Percentiles rank a stretch among this genome's conserved stretches.
These are phyloP conservation scores for Rubia tinctorum DNA, from an alignment of 305 asterid species.

Conservation along the genomic window DNA sequence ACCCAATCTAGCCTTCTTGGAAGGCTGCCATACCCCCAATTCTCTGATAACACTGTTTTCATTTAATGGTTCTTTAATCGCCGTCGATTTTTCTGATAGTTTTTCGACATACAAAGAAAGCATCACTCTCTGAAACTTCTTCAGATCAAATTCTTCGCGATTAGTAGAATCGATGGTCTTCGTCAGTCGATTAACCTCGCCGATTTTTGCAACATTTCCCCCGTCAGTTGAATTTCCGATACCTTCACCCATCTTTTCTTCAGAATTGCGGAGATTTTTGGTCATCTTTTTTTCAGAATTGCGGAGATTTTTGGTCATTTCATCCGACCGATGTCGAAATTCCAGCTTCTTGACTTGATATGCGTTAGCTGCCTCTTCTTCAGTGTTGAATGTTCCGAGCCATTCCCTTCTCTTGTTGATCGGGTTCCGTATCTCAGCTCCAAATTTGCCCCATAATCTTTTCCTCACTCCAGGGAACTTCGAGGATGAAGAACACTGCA, in stretches of 20 bases:
- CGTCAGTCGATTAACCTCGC: not conserved
- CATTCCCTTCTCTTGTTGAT: constrained; percentile 22
- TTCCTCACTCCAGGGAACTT: constrained; percentile 31
- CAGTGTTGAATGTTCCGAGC: constrained; percentile 35
- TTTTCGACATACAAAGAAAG: not conserved
- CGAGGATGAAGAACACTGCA: constrained; percentile 4
- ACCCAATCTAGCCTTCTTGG: not conserved
- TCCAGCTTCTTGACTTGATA: constrained; percentile 28
- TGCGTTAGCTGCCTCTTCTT: constrained; percentile 30
- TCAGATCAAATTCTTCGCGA: not conserved
- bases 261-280: too few relatives aligned
- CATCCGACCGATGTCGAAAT: constrained; percentile 8
- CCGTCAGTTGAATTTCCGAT: not conserved
- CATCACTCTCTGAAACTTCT: too few relatives aligned
- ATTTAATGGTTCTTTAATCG: not conserved
- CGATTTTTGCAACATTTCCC: not conserved
- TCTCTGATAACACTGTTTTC: not conserved
- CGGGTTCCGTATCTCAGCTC: constrained; percentile 37
- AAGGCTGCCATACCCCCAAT: constrained; percentile 4
- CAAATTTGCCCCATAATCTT: constrained; percentile 36
- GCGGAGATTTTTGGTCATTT: constrained; percentile 9
- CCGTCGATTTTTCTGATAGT: not conserved
- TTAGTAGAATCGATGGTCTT: not conserved
- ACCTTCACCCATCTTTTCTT: not conserved
- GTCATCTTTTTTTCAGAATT: not conserved